Base-by-base conservation (phyloP, 2,329 filamentous ascomycete genomes). In the Trichoderma cornu-damae region DNA sequence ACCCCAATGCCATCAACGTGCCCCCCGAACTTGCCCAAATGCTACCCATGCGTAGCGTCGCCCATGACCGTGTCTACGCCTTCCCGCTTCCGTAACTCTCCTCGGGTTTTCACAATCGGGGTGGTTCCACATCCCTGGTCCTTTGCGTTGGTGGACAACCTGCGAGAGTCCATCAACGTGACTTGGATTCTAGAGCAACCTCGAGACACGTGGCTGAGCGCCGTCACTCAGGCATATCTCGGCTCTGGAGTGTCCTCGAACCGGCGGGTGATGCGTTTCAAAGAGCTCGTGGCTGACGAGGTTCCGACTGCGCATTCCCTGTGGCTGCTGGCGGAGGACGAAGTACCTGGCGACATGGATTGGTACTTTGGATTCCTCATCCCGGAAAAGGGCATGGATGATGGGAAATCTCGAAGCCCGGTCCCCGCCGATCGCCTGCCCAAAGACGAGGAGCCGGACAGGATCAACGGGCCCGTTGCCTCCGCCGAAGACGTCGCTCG, bases 101-200 rank as follows among this genome's bases (percentile, higher is more conserved):
- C 86, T 12, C 78, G 77, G 1, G 69, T 87, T 14, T 97, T 91
- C 75, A 90, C 88, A 2, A 89, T 99, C 61, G 91, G 88, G 59
- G 89, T 86, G 0, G 87, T 97, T 11, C 93, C 93, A 0, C 94
- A 99, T 69, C 94, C 94, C 0, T 96, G 91, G 76, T 96, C 92
- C 1, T 78, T 90, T 40, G 81, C 85, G 54, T 82, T 84, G 11
- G 76, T 97, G 16, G 79, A 84, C 59, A 79, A 84, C 61, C 79
- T 84, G 58, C 78, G 82, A 38, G 78, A 83, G 2, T 74, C 79
- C 1, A 75, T 89, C 48, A 86, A 86, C 47, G 73, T 86, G 1
- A 71, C 77, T 6, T 87, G 84, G 75, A 81, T 92, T 60, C 82
- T 87, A 44, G 75, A 87, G 55, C 85, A 88, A 0, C 73, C 79